phyloP scores from a whole-genome alignment of 78 protist genomes.

The Protostelium mycophagum region DNA sequence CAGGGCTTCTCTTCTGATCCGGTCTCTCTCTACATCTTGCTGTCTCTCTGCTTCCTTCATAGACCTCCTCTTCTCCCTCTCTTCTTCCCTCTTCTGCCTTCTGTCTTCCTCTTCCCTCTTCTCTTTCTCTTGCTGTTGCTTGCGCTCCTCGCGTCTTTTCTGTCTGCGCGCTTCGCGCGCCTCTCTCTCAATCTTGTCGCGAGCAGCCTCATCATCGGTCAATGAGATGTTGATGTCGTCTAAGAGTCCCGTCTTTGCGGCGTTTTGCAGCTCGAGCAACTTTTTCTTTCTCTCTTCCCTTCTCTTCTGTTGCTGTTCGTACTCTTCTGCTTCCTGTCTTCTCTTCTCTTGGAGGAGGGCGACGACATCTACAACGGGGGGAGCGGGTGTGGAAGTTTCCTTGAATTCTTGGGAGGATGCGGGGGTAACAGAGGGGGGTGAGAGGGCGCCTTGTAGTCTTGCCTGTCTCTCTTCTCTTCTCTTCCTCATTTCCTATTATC shows the following conservation, averaged over 20 bases:
- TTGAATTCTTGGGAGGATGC: background rate
- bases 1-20: background rate
- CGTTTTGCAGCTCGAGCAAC: background rate
- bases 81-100: background rate
- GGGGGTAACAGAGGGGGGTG: background rate
- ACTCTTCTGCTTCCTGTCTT: background rate
- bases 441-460: background rate
- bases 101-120: slow-evolving; percentile 5
- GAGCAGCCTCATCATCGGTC: background rate
- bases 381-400: background rate
- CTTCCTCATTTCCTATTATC: background rate
- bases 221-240: background rate
- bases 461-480: background rate
- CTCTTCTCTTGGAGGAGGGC: background rate
- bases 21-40: background rate
- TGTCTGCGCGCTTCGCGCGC: background rate
- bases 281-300: background rate
- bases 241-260: background rate
- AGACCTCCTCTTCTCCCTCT: background rate
- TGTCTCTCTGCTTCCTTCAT: background rate
- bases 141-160: background rate
- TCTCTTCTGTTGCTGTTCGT: background rate
- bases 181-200: background rate
- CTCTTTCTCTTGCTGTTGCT: background rate
- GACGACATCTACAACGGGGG: background rate